phyloP scores from a whole-genome alignment of 2,329 filamentous ascomycete genomes.

The Bipolaris oryzae region DNA sequence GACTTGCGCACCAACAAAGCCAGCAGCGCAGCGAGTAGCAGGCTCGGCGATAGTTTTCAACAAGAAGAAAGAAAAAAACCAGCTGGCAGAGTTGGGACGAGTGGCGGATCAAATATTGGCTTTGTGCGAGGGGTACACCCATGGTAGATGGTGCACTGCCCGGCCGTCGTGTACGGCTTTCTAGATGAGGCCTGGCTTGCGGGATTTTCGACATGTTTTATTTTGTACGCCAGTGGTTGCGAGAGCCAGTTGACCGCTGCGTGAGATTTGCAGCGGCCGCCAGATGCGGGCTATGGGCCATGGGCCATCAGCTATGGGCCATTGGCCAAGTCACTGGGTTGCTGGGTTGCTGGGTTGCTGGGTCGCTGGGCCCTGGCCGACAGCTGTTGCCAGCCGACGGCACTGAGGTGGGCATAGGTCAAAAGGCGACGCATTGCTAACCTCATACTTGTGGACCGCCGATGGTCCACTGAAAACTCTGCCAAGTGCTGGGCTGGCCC shows the following conservation, averaged over 20 bases:
- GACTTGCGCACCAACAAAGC: constrained; percentile 3
- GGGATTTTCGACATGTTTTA: constrained; percentile 13
- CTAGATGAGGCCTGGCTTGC: constrained; percentile 18
- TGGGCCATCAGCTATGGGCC: neutral
- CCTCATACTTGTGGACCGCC: neutral
- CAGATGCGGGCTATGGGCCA: neutral
- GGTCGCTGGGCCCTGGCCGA: neutral
- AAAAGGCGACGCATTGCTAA: neutral
- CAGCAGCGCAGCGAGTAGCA: neutral
- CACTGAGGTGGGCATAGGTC: neutral
- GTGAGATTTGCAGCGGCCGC: neutral
- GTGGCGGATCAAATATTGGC: constrained; percentile 9
- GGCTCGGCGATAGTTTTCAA: neutral
- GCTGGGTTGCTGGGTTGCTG: no score
- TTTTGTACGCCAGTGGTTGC: constrained; percentile 16
- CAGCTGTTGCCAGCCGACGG: constrained; percentile 3
- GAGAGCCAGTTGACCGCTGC: constrained; percentile 15
- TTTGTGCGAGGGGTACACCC: constrained; percentile 13
- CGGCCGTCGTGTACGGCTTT: constrained; percentile 13
- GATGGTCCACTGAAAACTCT: neutral
- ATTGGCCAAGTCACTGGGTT: neutral
- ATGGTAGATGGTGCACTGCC: constrained; percentile 15
- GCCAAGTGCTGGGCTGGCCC: neutral
- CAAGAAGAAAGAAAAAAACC: neutral
- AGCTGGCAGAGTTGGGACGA: neutral